Conservation (phyloP, 768 basidiomycete genomes). For the Galerina sulciceps region DNA sequence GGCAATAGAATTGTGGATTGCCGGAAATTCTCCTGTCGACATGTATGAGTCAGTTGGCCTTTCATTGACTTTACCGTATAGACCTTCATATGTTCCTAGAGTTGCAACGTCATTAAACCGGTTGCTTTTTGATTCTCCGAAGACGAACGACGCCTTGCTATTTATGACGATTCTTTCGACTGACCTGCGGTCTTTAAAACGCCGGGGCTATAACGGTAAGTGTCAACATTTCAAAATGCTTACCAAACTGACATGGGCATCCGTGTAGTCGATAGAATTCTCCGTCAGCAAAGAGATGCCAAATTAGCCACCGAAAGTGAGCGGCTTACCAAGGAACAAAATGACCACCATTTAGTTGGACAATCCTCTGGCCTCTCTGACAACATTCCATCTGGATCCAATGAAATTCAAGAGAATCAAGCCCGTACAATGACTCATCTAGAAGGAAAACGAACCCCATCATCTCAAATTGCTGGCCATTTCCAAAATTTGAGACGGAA, state of each 20-base stretch:
- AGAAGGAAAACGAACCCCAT: neutral
- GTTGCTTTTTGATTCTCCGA: slow-evolving; percentile 74
- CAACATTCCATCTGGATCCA: too few relatives aligned
- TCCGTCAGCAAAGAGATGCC: slow-evolving; percentile 81
- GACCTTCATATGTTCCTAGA: slow-evolving; percentile 40
- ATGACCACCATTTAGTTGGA: neutral
- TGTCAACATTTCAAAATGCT: neutral
- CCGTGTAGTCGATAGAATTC: slow-evolving; percentile 80
- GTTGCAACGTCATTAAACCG: slow-evolving; percentile 86
- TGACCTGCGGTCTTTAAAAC: slow-evolving; percentile 77
- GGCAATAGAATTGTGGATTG: slow-evolving; percentile 79
- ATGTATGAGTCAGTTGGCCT: slow-evolving; percentile 85
- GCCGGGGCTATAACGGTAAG: slow-evolving; percentile 86
- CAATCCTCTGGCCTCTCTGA: neutral
- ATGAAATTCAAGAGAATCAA: slow-evolving; percentile 8
- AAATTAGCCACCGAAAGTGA: slow-evolving; percentile 55
- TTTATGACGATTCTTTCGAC: slow-evolving; percentile 96
- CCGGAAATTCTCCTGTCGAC: slow-evolving; percentile 75
- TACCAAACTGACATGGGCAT: slow-evolving; percentile 16
- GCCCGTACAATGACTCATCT: slow-evolving; percentile 12
- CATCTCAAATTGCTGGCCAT: neutral
- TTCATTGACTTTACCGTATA: neutral
- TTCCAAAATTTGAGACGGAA: slow-evolving; percentile 35
- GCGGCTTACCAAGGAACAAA: slow-evolving; percentile 29
- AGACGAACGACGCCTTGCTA: slow-evolving; percentile 85